Evolutionary conservation across 768 basidiomycete species (phyloP).

Genomic region (Leccinum ochraceum): DNA sequence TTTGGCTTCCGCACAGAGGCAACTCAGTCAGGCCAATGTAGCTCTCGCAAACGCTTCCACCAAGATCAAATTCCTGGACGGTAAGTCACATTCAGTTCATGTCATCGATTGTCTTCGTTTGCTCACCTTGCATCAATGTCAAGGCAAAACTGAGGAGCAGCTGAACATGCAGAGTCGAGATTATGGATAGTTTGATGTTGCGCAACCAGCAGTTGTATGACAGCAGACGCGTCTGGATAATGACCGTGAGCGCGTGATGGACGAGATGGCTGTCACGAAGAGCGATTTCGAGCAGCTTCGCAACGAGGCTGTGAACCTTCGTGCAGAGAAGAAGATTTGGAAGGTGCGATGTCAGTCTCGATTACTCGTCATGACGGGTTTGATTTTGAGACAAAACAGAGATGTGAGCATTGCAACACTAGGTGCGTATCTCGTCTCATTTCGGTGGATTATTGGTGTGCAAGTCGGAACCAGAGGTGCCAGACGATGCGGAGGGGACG

Average conservation of each 20-base stretch:
- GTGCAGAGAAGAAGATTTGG: constrained; percentile 93
- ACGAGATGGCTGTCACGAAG: constrained; percentile 62
- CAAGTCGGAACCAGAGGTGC: too few species aligned
- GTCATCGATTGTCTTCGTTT: background rate
- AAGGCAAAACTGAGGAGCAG: constrained; percentile 71
- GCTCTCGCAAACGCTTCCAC: constrained; percentile 82
- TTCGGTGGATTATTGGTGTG: too few species aligned
- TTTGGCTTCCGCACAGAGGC: constrained; percentile 60
- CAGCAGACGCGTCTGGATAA: constrained; percentile 73
- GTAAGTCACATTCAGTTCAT: constrained; percentile 40
- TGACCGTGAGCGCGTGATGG: constrained; percentile 67
- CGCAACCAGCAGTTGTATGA: constrained; percentile 52
- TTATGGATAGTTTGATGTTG: constrained; percentile 54
- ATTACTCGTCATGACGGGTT: background rate
- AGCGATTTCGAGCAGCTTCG: constrained; percentile 72
- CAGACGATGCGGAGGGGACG: too few species aligned
- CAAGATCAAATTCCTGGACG: constrained; percentile 73
- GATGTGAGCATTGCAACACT: too few species aligned
- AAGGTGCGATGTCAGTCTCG: constrained; percentile 54
- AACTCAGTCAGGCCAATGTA: constrained; percentile 62
- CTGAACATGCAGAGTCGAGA: constrained; percentile 61
- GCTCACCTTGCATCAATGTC: constrained; percentile 43
- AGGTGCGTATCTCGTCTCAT: too few species aligned
- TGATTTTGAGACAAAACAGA: background rate
- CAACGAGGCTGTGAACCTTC: constrained; percentile 83